Base-by-base conservation (phyloP, 73 alveolate genomes). In the Effrenium voratum region DNA sequence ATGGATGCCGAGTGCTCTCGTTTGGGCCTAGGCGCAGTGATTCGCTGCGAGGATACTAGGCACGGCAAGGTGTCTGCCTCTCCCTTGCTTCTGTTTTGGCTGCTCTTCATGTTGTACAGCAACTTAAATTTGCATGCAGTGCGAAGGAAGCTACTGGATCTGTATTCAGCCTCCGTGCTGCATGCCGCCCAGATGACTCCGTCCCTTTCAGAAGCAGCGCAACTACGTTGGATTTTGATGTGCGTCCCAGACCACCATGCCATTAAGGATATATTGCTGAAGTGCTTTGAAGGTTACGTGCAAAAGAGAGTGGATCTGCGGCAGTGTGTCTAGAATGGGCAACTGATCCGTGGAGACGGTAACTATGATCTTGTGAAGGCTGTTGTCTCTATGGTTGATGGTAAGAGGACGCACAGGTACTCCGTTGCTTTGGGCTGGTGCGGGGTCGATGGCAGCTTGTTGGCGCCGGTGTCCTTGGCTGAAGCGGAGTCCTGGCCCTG, bases 41-140 rank as follows among this genome's bases (percentile, higher is more conserved):
- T 57, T 57, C 28, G 16, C n/a, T 1, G 72, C 50, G 49, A 3
- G 38, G 30, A 10, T 49, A 46, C 80, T 30, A 28, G 80, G 38
- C 80, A 68, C 34, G 80, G 80, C 80, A 68, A 68, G 80, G 45
- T 68, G 45, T 34, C 38, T 68, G 80, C 80, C 38, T 30, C 80
- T 3, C 80, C 80, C 13, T 4, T 68, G 40, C 38, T 68, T 28
- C 34, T 68, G 40, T 68, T 68, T 24, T 68, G 80, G 80, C 40
- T 68, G 80, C 80, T 68, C 43, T 15, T 68, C 45, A 68, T 68
- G 45, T n/a, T 68, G 38, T 68, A 68, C 80, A 26, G 80, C 40
- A n/a, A 68, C 28, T 1, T 68, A 44, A 68, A 68, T n/a, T 44
- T 68, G 45, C 80, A 34, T 34, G 80, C n/a, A n/a, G 80, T 68